A percentile compares a stretch with the other conserved stretches of the same genome.
Conservation (phyloP, 2,329 filamentous ascomycete genomes). For the Fusarium equiseti region DNA sequence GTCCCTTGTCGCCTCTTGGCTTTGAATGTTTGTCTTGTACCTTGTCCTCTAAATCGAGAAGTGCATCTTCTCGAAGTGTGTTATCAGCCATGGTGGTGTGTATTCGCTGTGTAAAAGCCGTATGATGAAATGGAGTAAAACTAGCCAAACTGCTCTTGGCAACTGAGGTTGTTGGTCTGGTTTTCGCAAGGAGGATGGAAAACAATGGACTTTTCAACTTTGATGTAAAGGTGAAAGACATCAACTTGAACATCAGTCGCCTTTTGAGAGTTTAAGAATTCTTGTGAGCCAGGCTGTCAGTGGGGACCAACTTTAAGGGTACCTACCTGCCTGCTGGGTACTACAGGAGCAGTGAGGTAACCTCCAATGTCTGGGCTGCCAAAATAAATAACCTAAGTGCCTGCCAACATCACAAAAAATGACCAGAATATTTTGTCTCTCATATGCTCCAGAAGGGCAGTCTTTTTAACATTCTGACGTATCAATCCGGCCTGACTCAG, state of each 20-base stretch:
- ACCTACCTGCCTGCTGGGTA: not conserved
- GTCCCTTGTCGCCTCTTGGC: constrained; percentile 37
- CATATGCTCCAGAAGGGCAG: not conserved
- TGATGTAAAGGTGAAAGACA: constrained; percentile 11
- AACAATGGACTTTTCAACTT: not conserved
- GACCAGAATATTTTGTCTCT: not conserved
- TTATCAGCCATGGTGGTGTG: constrained; percentile 35
- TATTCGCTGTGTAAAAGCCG: not conserved
- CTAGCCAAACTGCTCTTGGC: not conserved
- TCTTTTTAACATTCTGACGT: not conserved
- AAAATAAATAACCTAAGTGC: not conserved
- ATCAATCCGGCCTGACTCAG: constrained; percentile 45
- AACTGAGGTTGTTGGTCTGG: not conserved
- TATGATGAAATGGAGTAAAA: not conserved
- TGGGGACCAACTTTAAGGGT: constrained; percentile 11
- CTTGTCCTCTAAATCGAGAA: constrained; percentile 43
- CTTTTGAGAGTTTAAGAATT: constrained; percentile 4
- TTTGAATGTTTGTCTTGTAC: constrained; percentile 39
- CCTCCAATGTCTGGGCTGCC: not conserved
- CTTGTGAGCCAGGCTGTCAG: constrained; percentile 1
- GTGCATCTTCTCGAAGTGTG: constrained; percentile 20
- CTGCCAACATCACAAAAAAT: not conserved
- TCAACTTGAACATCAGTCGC: not conserved
- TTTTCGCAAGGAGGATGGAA: not conserved
- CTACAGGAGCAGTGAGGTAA: not conserved